Evolutionary conservation across 176 grass and related monocot genomes (phyloP), one percentile per base, ranked within the genome.

Genomic region (Triticum timopheevii): DNA sequence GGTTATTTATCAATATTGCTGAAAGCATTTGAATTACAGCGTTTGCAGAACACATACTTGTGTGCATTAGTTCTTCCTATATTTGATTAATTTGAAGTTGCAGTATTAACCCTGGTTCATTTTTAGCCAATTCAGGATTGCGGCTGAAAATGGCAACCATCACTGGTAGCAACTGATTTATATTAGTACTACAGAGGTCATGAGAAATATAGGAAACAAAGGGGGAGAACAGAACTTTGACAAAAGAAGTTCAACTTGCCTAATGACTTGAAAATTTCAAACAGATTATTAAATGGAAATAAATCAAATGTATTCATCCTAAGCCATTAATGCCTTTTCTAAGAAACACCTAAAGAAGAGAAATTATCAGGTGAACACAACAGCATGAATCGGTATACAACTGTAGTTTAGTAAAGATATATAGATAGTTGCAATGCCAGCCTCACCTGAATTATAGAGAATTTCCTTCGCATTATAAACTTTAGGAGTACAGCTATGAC

Each of bases 401-500:
- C 28, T 22, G 28, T 19, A 52, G 52, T 30, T 68, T 19, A 44
- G 80, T 6, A 36, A 77, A 90, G 61, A 80, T 64, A 45, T 7
- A 67, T 22, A 31, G 75, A 47, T 28, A 85, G 49, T 8, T 22
- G 62, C 23, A 42, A 49, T 79, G 45, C n/a, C 16, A 61, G 24
- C 19, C 50, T 78, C 86, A 90, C 97, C 90, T 98, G 97, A 86
- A 98, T 98, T 85, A 90, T 81, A 89, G 97, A 98, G 72, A 98
- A 98, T 52, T 77, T 95, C 44, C 97, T 91, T 85, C 89, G 87
- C 97, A 98, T 94, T 87, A 98, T 82, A 36, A 94, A 38, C 93
- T 98, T 98, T 79, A 98, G 86, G 50, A 98, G 94, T 65, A 98
- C 84, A 67, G 97, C 97, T 80, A 98, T 98, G 71, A 98, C 92